Evolutionary conservation across 495 filamentous ascomycete species (phyloP), one percentile per base, ranked within the genome.

Genomic region (Neurospora sp.): DNA sequence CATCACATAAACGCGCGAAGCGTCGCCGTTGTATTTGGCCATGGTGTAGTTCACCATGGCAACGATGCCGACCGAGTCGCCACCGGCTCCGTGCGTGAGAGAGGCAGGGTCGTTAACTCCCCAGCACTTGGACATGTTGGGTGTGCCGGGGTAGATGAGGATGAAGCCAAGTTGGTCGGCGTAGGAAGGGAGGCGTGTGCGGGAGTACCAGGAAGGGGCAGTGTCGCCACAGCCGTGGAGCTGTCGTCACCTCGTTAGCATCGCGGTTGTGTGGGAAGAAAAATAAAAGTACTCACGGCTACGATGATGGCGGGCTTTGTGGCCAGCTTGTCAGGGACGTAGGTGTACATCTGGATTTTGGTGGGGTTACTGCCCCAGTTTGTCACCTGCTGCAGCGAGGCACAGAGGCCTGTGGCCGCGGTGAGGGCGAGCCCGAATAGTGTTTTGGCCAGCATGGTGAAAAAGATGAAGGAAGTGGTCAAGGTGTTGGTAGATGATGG

Each of bases 1-100:
- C 74, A 85, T 88, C 31, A 84, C 85, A 71, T 84, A 88, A 39
- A 89, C 83, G 46, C 79, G 81, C 39, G 73, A 74, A 39, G 80
- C 39, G 77, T 89, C 85, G 46, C 73, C 87, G 18, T 72, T 79
- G 79, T 89, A 87, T 71, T 82, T 82, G 69, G 68, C 53, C 22
- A 88, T 71, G 1, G 84, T 81, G 73, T 85, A 88, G 70, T 84
- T 84, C 74, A 88, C 86, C 86, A 88, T 88, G 80, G 81, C 86
- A 73, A 85, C 80, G 76, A 89, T 86, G 14, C 85, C 84, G 18
- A 81, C 78, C 48, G 82, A 82, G 77, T 89, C 87, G 31, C 87
- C 86, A 31, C 84, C 85, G 12, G 78, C 80, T 70, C 85, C 83
- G 75, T 88, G 87, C 11, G 84, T 86, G n/a, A 89, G 79, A n/a